A percentile compares a stretch with the other conserved stretches of the same genome.
Conservation (phyloP, 2,329 filamentous ascomycete species). For the Cryphonectria parasitica region DNA sequence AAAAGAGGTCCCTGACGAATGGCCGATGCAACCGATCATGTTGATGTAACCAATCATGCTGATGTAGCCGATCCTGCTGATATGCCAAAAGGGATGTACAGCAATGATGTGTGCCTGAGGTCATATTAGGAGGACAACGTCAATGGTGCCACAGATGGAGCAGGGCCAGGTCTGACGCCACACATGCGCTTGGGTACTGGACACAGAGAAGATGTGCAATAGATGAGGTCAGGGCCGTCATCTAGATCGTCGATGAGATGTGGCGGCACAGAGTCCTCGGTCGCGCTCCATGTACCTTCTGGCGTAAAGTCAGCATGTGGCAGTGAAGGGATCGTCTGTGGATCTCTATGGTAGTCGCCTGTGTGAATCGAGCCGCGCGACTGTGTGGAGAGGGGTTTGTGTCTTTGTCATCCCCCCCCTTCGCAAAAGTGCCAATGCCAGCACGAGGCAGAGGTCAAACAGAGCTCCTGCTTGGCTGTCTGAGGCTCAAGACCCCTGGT, state of each 20-base stretch:
- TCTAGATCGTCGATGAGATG: slow-evolving; percentile 17
- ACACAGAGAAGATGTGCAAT: slow-evolving; percentile 4
- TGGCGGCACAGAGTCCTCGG: slow-evolving; percentile 18
- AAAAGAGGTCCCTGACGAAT: neutral
- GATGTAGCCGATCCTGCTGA: no score
- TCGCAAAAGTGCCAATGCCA: neutral
- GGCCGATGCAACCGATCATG: slow-evolving; percentile 23
- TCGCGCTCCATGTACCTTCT: neutral
- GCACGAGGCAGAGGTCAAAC: neutral
- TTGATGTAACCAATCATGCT: no score
- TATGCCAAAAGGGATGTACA: neutral
- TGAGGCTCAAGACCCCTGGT: neutral
- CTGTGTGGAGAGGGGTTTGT: slow-evolving; percentile 20
- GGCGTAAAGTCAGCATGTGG: slow-evolving; percentile 23
- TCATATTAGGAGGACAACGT: neutral
- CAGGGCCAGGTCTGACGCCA: neutral
- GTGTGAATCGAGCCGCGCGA: slow-evolving; percentile 15
- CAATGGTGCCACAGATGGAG: neutral
- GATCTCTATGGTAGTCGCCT: slow-evolving; percentile 9
- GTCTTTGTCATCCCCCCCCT: slow-evolving; percentile 21
- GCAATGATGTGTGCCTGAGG: neutral
- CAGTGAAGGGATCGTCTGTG: slow-evolving; percentile 18
- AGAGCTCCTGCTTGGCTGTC: neutral
- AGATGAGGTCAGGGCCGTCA: slow-evolving; percentile 9
- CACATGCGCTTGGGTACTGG: neutral